A percentile compares a stretch with the other conserved stretches of the same genome.
These are phyloP conservation scores for Boletus fagicola DNA, from an alignment of 768 basidiomycete species.

Conservation along the genomic window DNA sequence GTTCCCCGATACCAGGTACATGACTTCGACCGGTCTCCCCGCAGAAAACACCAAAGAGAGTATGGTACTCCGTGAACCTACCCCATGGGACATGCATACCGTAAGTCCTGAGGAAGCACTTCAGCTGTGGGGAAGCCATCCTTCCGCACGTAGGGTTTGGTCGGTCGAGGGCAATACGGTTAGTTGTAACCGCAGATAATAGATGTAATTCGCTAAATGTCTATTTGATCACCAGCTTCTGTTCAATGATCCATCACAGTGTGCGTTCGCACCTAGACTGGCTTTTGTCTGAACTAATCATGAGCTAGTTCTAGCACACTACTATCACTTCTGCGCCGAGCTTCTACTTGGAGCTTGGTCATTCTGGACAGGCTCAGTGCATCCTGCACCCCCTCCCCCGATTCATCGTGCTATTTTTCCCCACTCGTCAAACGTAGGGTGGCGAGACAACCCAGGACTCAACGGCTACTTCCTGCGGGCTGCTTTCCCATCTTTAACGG, in stretches of 20 bases:
- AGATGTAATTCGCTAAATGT: slow-evolving; percentile 4
- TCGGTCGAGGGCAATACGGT: slow-evolving; percentile 74
- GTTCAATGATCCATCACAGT: slow-evolving; percentile 70
- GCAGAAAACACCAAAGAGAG: slow-evolving; percentile 63
- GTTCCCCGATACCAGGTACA: slow-evolving; percentile 50
- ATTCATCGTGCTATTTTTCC: slow-evolving; percentile 72
- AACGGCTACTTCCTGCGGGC: slow-evolving; percentile 75
- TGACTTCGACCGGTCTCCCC: slow-evolving; percentile 65
- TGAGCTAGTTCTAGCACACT: slow-evolving; percentile 63
- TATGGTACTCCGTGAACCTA: slow-evolving; percentile 65
- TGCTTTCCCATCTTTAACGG: slow-evolving; percentile 64
- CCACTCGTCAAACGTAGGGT: slow-evolving; percentile 53
- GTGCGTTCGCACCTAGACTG: slow-evolving; percentile 19
- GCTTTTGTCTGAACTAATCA: neutral
- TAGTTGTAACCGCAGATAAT: slow-evolving; percentile 19
- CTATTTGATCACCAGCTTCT: slow-evolving; percentile 39
- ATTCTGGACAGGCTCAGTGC: slow-evolving; percentile 59
- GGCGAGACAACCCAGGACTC: slow-evolving; percentile 78
- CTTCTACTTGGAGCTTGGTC: slow-evolving; percentile 74
- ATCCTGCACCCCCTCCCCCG: slow-evolving; percentile 44
- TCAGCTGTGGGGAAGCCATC: slow-evolving; percentile 54
- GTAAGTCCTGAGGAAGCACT: slow-evolving; percentile 60
- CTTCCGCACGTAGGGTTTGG: slow-evolving; percentile 52
- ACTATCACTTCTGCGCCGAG: slow-evolving; percentile 87
- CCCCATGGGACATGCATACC: slow-evolving; percentile 56